Conservation (phyloP, 768 basidiomycete genomes). For the Leccinellum rugosiceps region DNA sequence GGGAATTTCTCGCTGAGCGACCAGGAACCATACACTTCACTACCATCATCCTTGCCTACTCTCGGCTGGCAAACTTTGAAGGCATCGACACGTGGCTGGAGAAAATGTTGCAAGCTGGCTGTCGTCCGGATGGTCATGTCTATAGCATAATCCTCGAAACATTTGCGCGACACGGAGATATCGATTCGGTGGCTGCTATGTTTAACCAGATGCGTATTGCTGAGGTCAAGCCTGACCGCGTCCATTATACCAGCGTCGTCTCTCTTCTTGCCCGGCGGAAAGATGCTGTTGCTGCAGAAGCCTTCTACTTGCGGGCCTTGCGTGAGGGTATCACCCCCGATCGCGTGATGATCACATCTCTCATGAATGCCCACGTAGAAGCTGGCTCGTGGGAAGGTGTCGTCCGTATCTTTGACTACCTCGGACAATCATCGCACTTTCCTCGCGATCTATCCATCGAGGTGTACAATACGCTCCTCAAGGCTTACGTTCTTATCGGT, state of each 20-base stretch:
- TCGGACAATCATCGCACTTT: constrained; percentile 37
- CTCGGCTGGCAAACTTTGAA: constrained; percentile 42
- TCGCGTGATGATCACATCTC: constrained; percentile 57
- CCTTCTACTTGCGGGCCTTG: constrained; percentile 62
- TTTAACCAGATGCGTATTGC: constrained; percentile 60
- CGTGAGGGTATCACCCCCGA: constrained; percentile 61
- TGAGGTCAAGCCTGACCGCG: constrained; percentile 43
- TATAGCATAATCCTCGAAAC: constrained; percentile 60
- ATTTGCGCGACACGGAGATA: constrained; percentile 52
- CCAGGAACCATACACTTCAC: constrained; percentile 54
- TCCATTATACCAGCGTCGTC: constrained; percentile 67
- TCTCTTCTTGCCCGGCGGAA: constrained; percentile 57
- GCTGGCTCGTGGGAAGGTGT: constrained; percentile 77
- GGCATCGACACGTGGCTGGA: constrained; percentile 55
- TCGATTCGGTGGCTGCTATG: constrained; percentile 46
- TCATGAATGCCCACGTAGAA: constrained; percentile 84
- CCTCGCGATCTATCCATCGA: constrained; percentile 49
- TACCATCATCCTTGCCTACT: constrained; percentile 53
- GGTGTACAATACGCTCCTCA: constrained; percentile 75
- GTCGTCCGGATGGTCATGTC: constrained; percentile 51
- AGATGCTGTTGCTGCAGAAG: constrained; percentile 64
- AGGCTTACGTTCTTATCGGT: constrained; percentile 79
- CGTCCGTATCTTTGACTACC: constrained; percentile 63
- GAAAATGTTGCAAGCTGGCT: constrained; percentile 45
- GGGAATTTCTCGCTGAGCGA: constrained; percentile 26